Base-by-base conservation (phyloP, 352 stramenopile species). In the Phytophthora pistaciae region DNA sequence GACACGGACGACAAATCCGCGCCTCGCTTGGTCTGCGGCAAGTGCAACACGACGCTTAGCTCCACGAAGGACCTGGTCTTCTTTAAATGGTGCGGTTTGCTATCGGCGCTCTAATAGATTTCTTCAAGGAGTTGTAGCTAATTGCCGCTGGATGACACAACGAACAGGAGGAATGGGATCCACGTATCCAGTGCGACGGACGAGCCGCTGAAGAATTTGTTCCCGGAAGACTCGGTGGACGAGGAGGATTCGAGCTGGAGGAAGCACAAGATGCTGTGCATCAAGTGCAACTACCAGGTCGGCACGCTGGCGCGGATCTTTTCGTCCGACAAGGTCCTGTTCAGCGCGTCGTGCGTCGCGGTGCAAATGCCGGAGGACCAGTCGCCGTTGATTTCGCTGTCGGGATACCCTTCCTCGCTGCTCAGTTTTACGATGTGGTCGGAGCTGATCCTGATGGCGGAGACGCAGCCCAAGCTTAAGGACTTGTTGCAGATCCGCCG, bases 401-500 rank as follows among this genome's bases (percentile, higher is more conserved):
- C 87, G 0, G 87, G 87, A 2, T 94, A 94, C 44, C 87, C 87
- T 21, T 94, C 87, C 29, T 94, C 87, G 18, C 74, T 88, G 21
- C 55, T 94, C 50, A 83, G 77, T 20, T 92, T 94, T 67, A 83
- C 76, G 1, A 92, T 91, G 84, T 94, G 87, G 87, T 88, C 84
- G 7, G 87, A 94, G 56, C 66, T 94, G 20, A 87, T 94, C 60
- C 67, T 92, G 27, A 94, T 92, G 83, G 76, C 88, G 4, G 87
- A 92, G 56, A 84, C 84, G 44, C 84, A 94, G 64, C 83, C 87
- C 23, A 75, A 79, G 20, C 76, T 94, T 20, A 92, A 92, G 74
- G 70, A 87, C 20, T 60, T 86, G 56, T 69, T 94, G 18, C 69
- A 87, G 66, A 92, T 93, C 67, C 81, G 78, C 46, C 73, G 84